These are phyloP conservation scores for Venustampulla echinocandica DNA, from an alignment of 495 filamentous ascomycete species.

Conservation along the genomic window DNA sequence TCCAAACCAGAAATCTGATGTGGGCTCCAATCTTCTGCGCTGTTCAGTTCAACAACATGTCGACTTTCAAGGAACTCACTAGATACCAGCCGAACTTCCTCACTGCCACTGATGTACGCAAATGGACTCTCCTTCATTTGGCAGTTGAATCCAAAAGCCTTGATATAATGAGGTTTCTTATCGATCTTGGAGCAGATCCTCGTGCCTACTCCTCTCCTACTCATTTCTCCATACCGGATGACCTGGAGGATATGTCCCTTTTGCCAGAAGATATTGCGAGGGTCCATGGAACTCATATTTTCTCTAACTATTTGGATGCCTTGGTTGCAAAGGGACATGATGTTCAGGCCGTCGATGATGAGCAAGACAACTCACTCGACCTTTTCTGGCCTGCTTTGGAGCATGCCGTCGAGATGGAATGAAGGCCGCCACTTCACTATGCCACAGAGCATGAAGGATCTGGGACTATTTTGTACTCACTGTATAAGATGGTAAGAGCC, in stretches of 20 bases:
- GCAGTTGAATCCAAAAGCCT: constrained; percentile 1
- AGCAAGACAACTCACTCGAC: background rate
- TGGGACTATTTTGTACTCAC: too few species aligned
- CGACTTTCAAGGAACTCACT: constrained; percentile 5
- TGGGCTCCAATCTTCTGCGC: constrained; percentile 4
- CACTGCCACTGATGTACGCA: background rate
- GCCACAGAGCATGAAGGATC: background rate
- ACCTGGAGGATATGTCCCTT: background rate
- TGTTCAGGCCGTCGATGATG: background rate
- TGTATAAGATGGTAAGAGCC: too few species aligned
- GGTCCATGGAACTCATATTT: background rate
- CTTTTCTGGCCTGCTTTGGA: constrained; percentile 4
- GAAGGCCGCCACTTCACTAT: background rate
- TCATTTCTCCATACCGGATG: background rate
- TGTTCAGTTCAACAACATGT: constrained; percentile 1
- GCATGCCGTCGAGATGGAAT: background rate
- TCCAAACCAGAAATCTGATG: background rate
- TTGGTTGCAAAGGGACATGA: background rate
- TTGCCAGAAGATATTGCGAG: constrained; percentile 1
- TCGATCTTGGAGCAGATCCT: constrained; percentile 3
- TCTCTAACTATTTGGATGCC: background rate
- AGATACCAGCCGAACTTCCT: background rate
- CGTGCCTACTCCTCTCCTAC: background rate
- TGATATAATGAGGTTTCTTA: background rate
- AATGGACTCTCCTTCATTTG: constrained; percentile 3